A percentile compares a stretch with the other conserved stretches of the same genome.
Evolutionary conservation across 805 yeast species (phyloP).

Genomic region (Teunomyces stri): DNA sequence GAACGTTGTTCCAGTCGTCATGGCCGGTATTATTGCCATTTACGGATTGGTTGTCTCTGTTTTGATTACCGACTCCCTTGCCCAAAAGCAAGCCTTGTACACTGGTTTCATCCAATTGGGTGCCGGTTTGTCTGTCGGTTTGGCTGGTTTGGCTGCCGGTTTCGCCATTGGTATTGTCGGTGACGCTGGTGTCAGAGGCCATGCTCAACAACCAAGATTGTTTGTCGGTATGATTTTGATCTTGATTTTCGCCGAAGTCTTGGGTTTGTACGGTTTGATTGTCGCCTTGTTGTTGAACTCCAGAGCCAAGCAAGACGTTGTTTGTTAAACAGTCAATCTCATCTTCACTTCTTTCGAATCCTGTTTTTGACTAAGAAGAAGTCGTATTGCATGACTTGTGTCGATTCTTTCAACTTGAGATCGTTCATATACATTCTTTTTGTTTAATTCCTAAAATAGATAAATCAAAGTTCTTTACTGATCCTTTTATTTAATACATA

Average conservation of each 20-base stretch:
- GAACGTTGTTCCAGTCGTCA: slow-evolving; percentile 94
- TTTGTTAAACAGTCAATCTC: slow-evolving; percentile 50
- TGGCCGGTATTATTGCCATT: slow-evolving; percentile 99
- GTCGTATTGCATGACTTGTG: slow-evolving; percentile 4
- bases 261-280: slow-evolving; percentile 97
- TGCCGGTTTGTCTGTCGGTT: slow-evolving; percentile 96
- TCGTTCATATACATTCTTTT: slow-evolving; percentile 4
- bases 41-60: slow-evolving; percentile 97
- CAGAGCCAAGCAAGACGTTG: slow-evolving; percentile 90
- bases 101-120: slow-evolving; percentile 98
- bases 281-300: slow-evolving; percentile 97
- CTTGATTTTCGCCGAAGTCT: slow-evolving; percentile 97
- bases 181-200: slow-evolving; percentile 99
- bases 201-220: slow-evolving; percentile 96
- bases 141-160: slow-evolving; percentile 97
- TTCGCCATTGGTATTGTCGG: slow-evolving; percentile 99
- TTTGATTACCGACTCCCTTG: slow-evolving; percentile 83
- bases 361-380: slow-evolving; percentile 3
- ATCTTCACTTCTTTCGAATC: slow-evolving; percentile 6
- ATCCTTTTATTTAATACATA: slow-evolving; percentile 2
- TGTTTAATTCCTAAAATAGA: slow-evolving; percentile 4
- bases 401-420: neutral
- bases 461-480: slow-evolving; percentile 1
- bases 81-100: slow-evolving; percentile 88
- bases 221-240: slow-evolving; percentile 98